phyloP scores from a whole-genome alignment of 345 rosid genomes.

The Combretum micranthum region DNA sequence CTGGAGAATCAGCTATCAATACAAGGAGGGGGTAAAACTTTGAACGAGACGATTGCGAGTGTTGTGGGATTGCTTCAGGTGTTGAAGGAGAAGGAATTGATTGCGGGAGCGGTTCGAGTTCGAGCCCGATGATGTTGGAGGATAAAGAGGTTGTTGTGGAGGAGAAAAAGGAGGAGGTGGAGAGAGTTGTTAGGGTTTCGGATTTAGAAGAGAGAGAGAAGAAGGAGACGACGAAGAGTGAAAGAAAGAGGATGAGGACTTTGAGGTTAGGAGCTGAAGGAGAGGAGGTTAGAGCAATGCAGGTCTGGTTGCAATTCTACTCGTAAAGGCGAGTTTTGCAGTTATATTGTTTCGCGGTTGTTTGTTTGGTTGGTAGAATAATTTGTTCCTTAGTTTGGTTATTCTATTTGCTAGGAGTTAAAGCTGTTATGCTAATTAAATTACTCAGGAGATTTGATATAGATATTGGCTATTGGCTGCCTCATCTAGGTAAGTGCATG shows the following conservation, averaged over 20 bases:
- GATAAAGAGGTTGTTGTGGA: slow-evolving; percentile 24
- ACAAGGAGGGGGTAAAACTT: slow-evolving; percentile 12
- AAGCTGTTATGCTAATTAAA: too few species aligned
- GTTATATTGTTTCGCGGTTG: background rate
- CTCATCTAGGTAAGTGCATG: too few species aligned
- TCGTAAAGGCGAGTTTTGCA: slow-evolving; percentile 36
- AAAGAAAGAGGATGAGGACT: slow-evolving; percentile 25
- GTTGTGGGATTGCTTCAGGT: slow-evolving; percentile 47
- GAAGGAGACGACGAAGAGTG: slow-evolving; percentile 12
- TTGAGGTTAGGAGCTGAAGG: slow-evolving; percentile 83
- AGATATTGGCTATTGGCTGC: too few species aligned
- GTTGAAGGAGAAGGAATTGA: slow-evolving; percentile 54
- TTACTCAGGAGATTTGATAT: too few species aligned
- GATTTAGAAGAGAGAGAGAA: slow-evolving; percentile 14
- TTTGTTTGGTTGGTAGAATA: background rate
- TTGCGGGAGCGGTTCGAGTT: slow-evolving; percentile 36
- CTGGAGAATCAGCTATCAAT: slow-evolving; percentile 28
- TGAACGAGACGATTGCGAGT: slow-evolving; percentile 10
- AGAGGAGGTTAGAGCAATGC: slow-evolving; percentile 77
- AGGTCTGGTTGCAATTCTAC: slow-evolving; percentile 58
- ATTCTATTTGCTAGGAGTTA: background rate
- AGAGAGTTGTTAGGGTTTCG: slow-evolving; percentile 30
- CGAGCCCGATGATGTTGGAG: slow-evolving; percentile 40
- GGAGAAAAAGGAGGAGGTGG: slow-evolving; percentile 20
- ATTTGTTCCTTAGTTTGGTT: background rate